Base-by-base conservation (phyloP, 768 basidiomycete genomes). In the Auricularia sp. region DNA sequence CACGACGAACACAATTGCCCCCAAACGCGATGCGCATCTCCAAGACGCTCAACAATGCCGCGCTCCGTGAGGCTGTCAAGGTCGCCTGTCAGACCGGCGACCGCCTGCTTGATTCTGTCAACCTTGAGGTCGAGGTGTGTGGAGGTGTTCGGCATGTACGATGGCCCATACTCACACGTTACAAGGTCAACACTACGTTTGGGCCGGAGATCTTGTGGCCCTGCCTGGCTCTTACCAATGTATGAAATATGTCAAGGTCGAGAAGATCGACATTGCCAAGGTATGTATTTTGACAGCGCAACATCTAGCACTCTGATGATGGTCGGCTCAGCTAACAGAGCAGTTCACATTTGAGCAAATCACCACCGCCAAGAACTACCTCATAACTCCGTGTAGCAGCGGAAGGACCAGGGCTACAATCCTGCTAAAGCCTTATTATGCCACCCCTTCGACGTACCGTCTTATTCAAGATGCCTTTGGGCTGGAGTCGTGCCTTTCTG, bases 391-490 rank as follows among this genome's bases (percentile, higher is more conserved):
- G 78, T 85, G 62, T 88, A 89, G 65, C 86, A 89, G 71, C 88
- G 95, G 74, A 82, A 85, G 71, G 69, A 71, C n/a, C 89, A 94
- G 66, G 96, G 95, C 7, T 85, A 90, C 69, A 92, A 24, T 99
- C 78, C 89, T 89, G 70, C 86, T 99, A 62, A 96, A 99, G 70
- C 91, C 96, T 70, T 97, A 97, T 7, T 97, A 94, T 70, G 96
- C 96, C 0, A 94, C 94, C 21, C 95, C 67, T 97, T 99, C 70
- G 97, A 98, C 71, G 97, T 99, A 1, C 97, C 97, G 3, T 99
- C 98, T 91, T 97, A 99, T 75, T 98, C 97, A 3, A 90, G 95
- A 66, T 99, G 98, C 77, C 84, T 99, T 45, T 99, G 97, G 97
- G 95, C 95, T 16, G 94, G 94, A 73, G 94, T 97, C 34, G 83